Conservation (phyloP, 768 basidiomycete species). For the Albatrellus ellisii region DNA sequence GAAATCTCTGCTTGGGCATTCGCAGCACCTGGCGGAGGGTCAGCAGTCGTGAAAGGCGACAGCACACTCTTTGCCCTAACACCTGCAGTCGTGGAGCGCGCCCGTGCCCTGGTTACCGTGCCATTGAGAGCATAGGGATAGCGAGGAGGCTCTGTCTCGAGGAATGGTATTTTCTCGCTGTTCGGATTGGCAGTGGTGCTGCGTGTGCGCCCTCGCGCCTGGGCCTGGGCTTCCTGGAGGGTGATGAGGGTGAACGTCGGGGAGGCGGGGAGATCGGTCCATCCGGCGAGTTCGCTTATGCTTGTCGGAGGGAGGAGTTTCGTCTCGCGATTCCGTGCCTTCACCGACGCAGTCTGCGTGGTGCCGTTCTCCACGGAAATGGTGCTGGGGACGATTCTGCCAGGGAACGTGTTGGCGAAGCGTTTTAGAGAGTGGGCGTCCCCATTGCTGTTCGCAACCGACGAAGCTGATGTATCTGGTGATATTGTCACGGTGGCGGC, state of each 20-base stretch:
- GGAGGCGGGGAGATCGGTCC: conserved; percentile 32
- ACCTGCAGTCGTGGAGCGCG: conserved; percentile 46
- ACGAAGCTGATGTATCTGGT: conserved; percentile 12
- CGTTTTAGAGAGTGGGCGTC: conserved; percentile 9
- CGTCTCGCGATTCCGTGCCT: conserved; percentile 2
- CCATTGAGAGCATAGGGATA: conserved; percentile 3
- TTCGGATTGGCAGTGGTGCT: conserved; percentile 28
- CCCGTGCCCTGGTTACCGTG: conserved; percentile 25
- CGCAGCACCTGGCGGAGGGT: conserved; percentile 9
- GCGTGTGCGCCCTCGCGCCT: conserved; percentile 40
- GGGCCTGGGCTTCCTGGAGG: conserved; percentile 67
- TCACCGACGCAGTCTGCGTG: neutral
- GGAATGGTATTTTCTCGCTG: conserved; percentile 16
- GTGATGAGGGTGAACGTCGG: conserved; percentile 57
- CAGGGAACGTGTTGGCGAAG: conserved; percentile 5
- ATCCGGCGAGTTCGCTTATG: conserved; percentile 23
- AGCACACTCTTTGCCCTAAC: conserved; percentile 29
- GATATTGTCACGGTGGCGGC: conserved; percentile 16
- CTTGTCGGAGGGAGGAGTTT: conserved; percentile 1
- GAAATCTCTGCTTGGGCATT: neutral
- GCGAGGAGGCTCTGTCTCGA: conserved; percentile 21
- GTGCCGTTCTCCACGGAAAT: conserved; percentile 4
- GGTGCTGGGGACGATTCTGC: conserved; percentile 12
- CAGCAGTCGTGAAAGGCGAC: conserved; percentile 3
- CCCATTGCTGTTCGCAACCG: conserved; percentile 6